phyloP scores from a whole-genome alignment of 331 rosid species.

The Pyracantha coccinea region DNA sequence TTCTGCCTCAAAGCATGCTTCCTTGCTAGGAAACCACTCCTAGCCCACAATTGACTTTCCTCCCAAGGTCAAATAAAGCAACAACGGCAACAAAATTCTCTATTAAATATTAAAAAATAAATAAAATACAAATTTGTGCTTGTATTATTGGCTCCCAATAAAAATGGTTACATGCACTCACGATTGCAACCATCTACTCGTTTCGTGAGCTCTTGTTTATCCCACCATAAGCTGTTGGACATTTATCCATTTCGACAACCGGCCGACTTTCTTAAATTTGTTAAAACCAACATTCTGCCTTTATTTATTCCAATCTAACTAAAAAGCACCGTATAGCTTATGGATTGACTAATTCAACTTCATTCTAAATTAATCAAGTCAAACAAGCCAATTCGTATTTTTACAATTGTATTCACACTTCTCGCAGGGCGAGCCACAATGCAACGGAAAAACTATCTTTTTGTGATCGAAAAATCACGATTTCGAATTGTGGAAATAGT shows the following conservation, averaged over 20 bases:
- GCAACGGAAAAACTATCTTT: too few relatives aligned
- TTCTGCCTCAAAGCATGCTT: conserved; percentile 21
- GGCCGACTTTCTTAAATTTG: background rate
- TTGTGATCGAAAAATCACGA: too few relatives aligned
- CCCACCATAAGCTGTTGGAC: background rate
- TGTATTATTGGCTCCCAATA: background rate
- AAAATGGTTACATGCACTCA: background rate
- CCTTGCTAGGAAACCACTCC: conserved; percentile 19
- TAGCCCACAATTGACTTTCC: conserved; percentile 13
- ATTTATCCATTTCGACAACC: too few relatives aligned
- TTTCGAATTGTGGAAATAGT: accelerated
- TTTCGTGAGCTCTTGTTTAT: background rate
- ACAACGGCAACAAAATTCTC: background rate
- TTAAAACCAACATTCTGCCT: accelerated
- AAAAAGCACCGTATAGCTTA: too few relatives aligned
- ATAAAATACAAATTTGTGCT: background rate
- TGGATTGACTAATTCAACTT: too few relatives aligned
- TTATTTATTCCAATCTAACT: too few relatives aligned
- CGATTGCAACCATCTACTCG: background rate
- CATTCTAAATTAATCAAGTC: too few relatives aligned
- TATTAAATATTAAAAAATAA: too few relatives aligned
- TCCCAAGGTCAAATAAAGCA: conserved; percentile 26
- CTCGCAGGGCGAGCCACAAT: too few relatives aligned
- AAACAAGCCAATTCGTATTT: too few relatives aligned
- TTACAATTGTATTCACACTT: too few relatives aligned